Conservation (phyloP, 83 land plant species). For the Picea mariana region DNA sequence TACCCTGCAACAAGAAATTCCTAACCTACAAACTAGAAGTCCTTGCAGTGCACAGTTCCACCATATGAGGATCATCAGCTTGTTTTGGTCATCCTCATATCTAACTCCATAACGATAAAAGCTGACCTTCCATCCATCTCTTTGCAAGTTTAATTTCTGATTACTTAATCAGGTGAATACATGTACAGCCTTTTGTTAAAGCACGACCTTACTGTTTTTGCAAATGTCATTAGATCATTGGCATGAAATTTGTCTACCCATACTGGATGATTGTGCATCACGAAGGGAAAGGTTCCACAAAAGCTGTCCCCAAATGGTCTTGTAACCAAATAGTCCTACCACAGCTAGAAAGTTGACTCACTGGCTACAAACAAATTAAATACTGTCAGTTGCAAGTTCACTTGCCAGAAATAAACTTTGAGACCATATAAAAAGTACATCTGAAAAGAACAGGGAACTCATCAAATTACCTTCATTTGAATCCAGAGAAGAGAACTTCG, state of each 20-base stretch:
- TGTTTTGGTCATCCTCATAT: background rate
- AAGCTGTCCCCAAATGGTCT: background rate
- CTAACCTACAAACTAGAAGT: background rate
- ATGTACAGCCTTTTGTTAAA: background rate
- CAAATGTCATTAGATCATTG: background rate
- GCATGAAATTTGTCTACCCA: background rate
- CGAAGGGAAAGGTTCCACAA: background rate
- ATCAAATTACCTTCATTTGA: background rate
- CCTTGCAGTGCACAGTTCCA: background rate
- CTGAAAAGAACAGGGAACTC: background rate
- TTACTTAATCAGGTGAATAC: background rate
- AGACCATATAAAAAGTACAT: background rate
- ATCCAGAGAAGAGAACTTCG: background rate
- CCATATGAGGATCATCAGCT: background rate
- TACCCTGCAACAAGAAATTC: background rate
- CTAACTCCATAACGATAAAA: background rate
- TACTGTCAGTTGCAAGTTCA: background rate
- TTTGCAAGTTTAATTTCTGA: background rate
- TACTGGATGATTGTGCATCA: background rate
- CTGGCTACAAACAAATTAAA: background rate
- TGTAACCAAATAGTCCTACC: slow-evolving; percentile 3
- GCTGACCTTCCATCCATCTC: background rate
- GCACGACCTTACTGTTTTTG: background rate
- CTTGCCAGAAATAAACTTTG: background rate
- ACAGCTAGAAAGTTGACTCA: background rate